Conservation (phyloP, 345 rosid species). For the Euclidium syriacum region DNA sequence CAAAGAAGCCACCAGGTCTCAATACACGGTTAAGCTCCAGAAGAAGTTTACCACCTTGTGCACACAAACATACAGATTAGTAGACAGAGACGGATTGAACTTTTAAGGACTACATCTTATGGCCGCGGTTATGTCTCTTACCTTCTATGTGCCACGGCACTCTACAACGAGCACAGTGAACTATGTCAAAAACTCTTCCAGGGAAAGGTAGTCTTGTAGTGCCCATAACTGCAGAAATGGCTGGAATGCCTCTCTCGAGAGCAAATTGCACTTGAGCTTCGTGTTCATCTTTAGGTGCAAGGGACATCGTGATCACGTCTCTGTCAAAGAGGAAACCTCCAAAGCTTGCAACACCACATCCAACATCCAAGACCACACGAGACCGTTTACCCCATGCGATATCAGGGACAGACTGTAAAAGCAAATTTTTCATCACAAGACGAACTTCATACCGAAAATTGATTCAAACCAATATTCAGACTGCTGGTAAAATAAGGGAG, state of each 20-base stretch:
- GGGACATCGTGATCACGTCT: conserved; percentile 83
- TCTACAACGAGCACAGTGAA: conserved; percentile 98
- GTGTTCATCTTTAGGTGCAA: conserved; percentile 99
- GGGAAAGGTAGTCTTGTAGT: conserved; percentile 94
- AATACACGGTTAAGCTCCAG: conserved; percentile 81
- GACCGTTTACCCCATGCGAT: conserved; percentile 81
- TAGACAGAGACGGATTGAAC: background rate
- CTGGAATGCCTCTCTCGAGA: conserved; percentile 98
- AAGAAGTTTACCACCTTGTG: conserved; percentile 80
- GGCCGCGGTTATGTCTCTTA: conserved; percentile 19
- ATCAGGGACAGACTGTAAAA: conserved; percentile 71
- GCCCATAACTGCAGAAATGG: conserved; percentile 98
- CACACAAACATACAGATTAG: background rate
- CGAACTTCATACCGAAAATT: background rate
- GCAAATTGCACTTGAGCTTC: conserved; percentile 99
- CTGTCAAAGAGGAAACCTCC: conserved; percentile 94
- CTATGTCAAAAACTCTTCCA: conserved; percentile 76
- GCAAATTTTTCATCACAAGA: conserved; percentile 11
- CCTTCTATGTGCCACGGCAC: conserved; percentile 99
- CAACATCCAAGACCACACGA: conserved; percentile 90
- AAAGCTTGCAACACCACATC: conserved; percentile 98
- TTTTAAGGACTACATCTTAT: background rate
- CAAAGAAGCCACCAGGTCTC: conserved; percentile 88
- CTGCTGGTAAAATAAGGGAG: background rate
- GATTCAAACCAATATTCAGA: background rate